Percentiles rank a stretch among this genome's conserved stretches.
Evolutionary conservation across 768 basidiomycete genomes (phyloP).

Genomic region (Mrakia gelida): DNA sequence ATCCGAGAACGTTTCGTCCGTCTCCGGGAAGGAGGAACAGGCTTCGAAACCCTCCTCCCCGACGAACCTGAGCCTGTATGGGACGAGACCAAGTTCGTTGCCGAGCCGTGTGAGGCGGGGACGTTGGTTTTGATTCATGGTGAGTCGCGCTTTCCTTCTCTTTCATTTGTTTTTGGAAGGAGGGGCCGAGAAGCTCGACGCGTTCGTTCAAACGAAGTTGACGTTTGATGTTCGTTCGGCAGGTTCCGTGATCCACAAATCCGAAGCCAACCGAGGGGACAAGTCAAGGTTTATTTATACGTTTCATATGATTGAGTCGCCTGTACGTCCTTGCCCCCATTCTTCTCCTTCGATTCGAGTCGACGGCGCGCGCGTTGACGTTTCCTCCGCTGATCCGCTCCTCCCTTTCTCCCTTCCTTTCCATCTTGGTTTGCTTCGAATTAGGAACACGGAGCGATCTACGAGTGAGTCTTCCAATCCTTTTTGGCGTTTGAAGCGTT

Average conservation of each 20-base stretch:
- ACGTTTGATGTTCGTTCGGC: neutral
- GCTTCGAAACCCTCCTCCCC: constrained; percentile 61
- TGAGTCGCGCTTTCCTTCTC: constrained; percentile 37
- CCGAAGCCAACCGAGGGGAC: constrained; percentile 73
- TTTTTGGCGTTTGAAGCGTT: no score
- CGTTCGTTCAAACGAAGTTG: neutral
- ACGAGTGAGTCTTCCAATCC: constrained; percentile 51
- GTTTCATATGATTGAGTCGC: constrained; percentile 68
- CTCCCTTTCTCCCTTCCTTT: no score
- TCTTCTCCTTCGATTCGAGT: neutral
- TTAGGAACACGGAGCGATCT: constrained; percentile 44
- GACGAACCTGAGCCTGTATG: constrained; percentile 37
- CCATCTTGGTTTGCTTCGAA: neutral
- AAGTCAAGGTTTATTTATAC: constrained; percentile 84
- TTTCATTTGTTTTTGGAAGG: no score
- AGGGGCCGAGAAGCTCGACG: neutral
- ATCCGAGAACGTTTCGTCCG: constrained; percentile 84
- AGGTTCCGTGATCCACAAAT: constrained; percentile 76
- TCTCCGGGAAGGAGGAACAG: constrained; percentile 65
- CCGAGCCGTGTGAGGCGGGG: constrained; percentile 52
- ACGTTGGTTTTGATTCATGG: constrained; percentile 94
- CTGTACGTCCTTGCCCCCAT: constrained; percentile 45
- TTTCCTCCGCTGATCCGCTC: neutral
- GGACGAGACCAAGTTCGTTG: constrained; percentile 38
- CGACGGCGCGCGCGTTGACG: no score